These are phyloP conservation scores for Trichosporon asahii DNA, from an alignment of 1,284 basidiomycete species.

Conservation along the genomic window DNA sequence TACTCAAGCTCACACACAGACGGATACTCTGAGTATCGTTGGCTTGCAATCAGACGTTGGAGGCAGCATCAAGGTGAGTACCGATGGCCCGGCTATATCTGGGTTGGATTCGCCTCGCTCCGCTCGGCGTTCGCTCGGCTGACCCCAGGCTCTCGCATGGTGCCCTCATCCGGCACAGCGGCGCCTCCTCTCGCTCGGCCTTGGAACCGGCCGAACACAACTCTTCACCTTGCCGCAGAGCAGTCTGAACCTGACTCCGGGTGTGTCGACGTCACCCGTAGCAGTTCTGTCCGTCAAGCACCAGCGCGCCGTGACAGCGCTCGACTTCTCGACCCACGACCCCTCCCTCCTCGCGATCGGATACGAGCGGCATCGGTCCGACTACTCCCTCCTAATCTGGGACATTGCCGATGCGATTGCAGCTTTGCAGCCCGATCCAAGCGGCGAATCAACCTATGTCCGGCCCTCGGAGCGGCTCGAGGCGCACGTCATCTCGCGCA, in stretches of 20 bases:
- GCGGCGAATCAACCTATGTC: conserved; percentile 15
- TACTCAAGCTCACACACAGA: conserved; percentile 22
- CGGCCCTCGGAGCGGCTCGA: conserved; percentile 18
- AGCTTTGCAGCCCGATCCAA: conserved; percentile 23
- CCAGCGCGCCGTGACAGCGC: conserved; percentile 39
- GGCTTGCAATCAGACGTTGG: conserved; percentile 47
- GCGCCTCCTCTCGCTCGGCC: conserved; percentile 38
- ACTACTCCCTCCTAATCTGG: conserved; percentile 49
- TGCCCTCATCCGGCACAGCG: conserved; percentile 39
- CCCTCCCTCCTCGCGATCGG: conserved; percentile 44
- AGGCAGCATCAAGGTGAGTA: conserved; percentile 27
- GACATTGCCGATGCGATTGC: conserved; percentile 42
- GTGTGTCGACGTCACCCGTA: conserved; percentile 21
- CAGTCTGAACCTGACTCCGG: conserved; percentile 29
- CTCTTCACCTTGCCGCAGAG: conserved; percentile 39
- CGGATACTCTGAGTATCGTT: conserved; percentile 39
- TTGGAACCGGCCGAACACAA: conserved; percentile 39
- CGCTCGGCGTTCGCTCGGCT: background rate
- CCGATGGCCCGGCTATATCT: too few species aligned
- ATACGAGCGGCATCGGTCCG: conserved; percentile 48
- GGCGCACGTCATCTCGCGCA: conserved; percentile 13
- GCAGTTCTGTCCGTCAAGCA: conserved; percentile 42
- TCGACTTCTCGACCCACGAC: conserved; percentile 45
- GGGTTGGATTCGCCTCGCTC: background rate
- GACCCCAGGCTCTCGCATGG: conserved; percentile 42